Base-by-base conservation (phyloP, 768 basidiomycete genomes). In the Leccinum imitatum region DNA sequence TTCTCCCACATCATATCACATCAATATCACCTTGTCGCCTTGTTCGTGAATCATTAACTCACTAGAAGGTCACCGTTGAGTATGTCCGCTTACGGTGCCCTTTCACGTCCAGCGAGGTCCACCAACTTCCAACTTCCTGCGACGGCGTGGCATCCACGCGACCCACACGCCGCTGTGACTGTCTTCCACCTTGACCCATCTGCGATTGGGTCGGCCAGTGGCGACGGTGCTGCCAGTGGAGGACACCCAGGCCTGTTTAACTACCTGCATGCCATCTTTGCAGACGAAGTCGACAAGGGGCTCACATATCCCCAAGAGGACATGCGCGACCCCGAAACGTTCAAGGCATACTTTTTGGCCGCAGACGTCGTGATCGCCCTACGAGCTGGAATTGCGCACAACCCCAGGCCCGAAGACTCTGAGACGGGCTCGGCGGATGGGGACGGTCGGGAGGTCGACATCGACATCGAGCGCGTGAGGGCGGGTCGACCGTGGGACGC, bases 231-330 rank as follows among this genome's bases (percentile, higher is more conserved):
- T 30, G 13, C 13, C 33, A 33, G 33, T 33, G 50, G 50, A 6
- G 69, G 60, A 25, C 63, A 78, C 21, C 69, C 78, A 3, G 87
- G 84, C 25, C 75, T 93, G 41, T 68, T 90, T 57, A 79, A 85
- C 21, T 82, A 87, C 66, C 80, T 92, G 17, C 80, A 81, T 62
- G 41, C 59, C 33, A 76, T 85, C 25, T 95, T 96, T 72, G 82
- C 84, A n/a, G 78, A 79, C 55, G 91, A 90, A 65, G 78, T 96
- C 13, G 87, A 86, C 58, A 82, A 82, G 50, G 95, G 95, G 1
- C 67, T 77, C 62, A 93, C 94, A 8, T 96, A 95, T 73, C 93
- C 94, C 0, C 94, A 95, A 73, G 90, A 93, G 73, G 81, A 80
- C 44, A 75, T 80, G 17, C 77, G 80, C 55, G 75, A 77, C 6